Evolutionary conservation across 139 green algal species (phyloP), one percentile per base, ranked within the genome.

Genomic region (Auxenochlorella pyrenoidosa): DNA sequence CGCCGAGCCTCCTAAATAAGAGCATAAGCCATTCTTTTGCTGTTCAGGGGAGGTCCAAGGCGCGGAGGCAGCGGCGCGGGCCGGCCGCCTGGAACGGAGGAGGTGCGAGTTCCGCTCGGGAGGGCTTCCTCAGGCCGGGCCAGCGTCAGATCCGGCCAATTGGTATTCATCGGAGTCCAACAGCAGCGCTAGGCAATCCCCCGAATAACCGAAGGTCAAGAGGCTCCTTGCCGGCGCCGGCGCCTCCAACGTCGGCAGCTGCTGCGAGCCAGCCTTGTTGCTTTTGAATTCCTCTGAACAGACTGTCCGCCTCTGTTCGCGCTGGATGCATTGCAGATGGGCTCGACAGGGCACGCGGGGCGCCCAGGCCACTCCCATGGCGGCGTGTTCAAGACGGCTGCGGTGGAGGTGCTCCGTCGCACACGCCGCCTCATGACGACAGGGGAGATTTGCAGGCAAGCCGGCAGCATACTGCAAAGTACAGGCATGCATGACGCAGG

Each of bases 351-450:
- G 36, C 36, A 77, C 30, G 59, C 80, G 16, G 28, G 36, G 70
- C 32, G 13, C 38, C 83, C 18, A 10, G 44, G 16, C 30, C 59
- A 72, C 65, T 72, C 30, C 18, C 65, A 72, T 16, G 94, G 94
- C 0, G 94, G 95, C 68, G 94, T 96, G 58, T 97, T 96, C 88
- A 97, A 97, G 86, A 91, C 81, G 10, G 95, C 95, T 0, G 95
- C 95, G 16, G 93, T 95, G 1, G 87, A 87, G 3, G 94, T 98
- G 60, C 90, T 98, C 73, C 88, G 92, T 0, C 73, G 88, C 3
- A 90, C 96, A 76, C 71, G 89, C 34, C 92, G 92, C 54, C 90
- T 97, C 4, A 96, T 98, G 95, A 91, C 93, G 15, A 97, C 95
- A 32, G 94, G 95, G 22, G 88, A 93, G 58, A 92, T 94, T 40